Evolutionary conservation across 176 grass and related monocot genomes (phyloP).

Genomic region (Eleusine coracana): DNA sequence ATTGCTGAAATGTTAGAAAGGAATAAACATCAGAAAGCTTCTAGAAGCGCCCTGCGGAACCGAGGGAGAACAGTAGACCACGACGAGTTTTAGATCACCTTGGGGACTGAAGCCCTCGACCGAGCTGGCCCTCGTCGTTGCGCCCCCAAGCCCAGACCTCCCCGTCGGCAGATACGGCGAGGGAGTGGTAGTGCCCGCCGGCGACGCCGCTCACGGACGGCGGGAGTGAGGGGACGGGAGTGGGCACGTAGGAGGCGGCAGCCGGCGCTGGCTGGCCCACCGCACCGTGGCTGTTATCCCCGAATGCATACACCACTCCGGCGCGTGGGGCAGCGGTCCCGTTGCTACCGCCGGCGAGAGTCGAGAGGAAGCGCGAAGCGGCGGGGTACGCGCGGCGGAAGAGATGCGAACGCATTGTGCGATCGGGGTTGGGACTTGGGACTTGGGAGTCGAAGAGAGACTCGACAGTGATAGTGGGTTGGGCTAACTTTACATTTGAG

Average conservation of each 20-base stretch:
- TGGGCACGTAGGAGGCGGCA: slow-evolving; percentile 64
- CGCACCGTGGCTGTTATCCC: slow-evolving; percentile 81
- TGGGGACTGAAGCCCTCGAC: slow-evolving; percentile 51
- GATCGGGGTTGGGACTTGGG: neutral
- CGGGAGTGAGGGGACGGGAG: slow-evolving; percentile 60
- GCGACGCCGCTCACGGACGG: slow-evolving; percentile 47
- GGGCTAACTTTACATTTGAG: slow-evolving; percentile 4
- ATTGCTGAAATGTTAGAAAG: neutral
- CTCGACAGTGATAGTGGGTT: neutral
- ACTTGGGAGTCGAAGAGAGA: neutral
- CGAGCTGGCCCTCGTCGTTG: slow-evolving; percentile 83
- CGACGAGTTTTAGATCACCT: slow-evolving; percentile 46
- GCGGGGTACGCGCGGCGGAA: neutral
- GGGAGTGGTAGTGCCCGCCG: slow-evolving; percentile 86
- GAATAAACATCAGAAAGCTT: neutral
- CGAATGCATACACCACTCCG: slow-evolving; percentile 69
- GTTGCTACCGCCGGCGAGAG: slow-evolving; percentile 24
- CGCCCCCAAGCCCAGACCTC: slow-evolving; percentile 93
- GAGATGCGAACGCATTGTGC: slow-evolving; percentile 35
- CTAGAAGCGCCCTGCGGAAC: neutral
- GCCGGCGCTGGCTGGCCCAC: slow-evolving; percentile 50
- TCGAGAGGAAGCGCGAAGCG: slow-evolving; percentile 38
- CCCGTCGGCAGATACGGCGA: slow-evolving; percentile 57
- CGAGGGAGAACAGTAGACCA: neutral
- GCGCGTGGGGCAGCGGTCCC: neutral